phyloP scores from a whole-genome alignment of 257 asterid genomes.

The Paulownia fortunei region DNA sequence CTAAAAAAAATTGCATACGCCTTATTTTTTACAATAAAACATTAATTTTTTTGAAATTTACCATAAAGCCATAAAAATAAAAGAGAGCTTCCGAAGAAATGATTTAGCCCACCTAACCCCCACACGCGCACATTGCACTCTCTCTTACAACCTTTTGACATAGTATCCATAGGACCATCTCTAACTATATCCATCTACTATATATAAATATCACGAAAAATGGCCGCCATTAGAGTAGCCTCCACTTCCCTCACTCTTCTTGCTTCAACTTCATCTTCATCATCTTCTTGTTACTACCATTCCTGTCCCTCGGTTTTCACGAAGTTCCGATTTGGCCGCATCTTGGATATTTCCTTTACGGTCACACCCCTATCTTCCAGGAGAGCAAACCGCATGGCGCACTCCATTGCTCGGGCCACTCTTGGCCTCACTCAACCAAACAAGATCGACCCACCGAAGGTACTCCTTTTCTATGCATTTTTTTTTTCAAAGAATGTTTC shows the following conservation, averaged over 20 bases:
- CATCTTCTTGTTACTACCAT: slow-evolving; percentile 30
- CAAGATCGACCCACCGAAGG: slow-evolving; percentile 52
- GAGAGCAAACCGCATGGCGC: slow-evolving; percentile 57
- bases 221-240: slow-evolving; percentile 60
- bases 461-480: neutral
- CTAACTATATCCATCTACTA: too few relatives aligned
- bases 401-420: slow-evolving; percentile 58
- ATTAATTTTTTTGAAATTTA: too few relatives aligned
- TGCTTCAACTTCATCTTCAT: slow-evolving; percentile 41
- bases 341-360: slow-evolving; percentile 37
- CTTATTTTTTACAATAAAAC: too few relatives aligned
- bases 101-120: too few relatives aligned
- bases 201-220: slow-evolving; percentile 43
- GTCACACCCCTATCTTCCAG: slow-evolving; percentile 27
- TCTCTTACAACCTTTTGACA: too few relatives aligned
- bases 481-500: neutral
- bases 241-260: slow-evolving; percentile 43
- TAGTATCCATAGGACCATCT: too few relatives aligned
- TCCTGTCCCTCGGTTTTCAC: slow-evolving; percentile 48
- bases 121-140: too few relatives aligned
- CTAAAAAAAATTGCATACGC: too few relatives aligned
- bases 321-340: slow-evolving; percentile 35
- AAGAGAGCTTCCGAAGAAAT: too few relatives aligned
- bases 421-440: slow-evolving; percentile 66
- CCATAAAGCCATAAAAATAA: too few relatives aligned